phyloP scores from a whole-genome alignment of 192 early-diverging fungal species.

The Phlyctochytrium planicorne region DNA sequence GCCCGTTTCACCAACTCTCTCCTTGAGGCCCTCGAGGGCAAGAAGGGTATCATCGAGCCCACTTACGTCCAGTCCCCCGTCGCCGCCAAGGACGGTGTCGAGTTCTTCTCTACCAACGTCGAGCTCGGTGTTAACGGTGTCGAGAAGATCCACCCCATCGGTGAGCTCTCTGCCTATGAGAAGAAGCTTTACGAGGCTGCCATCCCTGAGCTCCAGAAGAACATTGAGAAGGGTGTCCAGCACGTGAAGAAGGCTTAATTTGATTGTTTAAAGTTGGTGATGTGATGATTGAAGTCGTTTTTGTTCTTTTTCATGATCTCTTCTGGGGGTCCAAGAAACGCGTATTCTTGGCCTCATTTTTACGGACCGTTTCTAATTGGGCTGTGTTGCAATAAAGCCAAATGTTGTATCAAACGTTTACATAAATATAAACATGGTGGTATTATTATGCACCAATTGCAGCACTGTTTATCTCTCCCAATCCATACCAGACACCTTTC shows the following conservation, averaged over 20 bases:
- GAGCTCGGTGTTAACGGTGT: conserved; percentile 74
- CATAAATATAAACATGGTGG: too few species aligned
- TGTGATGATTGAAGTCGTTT: too few species aligned
- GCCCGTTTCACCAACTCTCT: conserved; percentile 87
- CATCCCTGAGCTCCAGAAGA: conserved; percentile 80
- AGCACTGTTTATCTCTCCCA: background rate
- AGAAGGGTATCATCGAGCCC: conserved; percentile 85
- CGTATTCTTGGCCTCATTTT: too few species aligned
- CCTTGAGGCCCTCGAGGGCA: conserved; percentile 75
- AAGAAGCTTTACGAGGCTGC: conserved; percentile 71
- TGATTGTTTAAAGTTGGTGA: too few species aligned
- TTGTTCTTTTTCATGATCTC: too few species aligned
- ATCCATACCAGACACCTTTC: background rate
- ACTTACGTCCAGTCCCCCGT: conserved; percentile 78
- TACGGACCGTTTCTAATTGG: too few species aligned
- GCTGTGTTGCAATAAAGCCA: too few species aligned
- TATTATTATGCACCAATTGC: too few species aligned
- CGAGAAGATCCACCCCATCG: conserved; percentile 81
- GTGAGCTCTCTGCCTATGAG: conserved; percentile 74
- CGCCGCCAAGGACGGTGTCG: conserved; percentile 57
- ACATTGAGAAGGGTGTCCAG: conserved; percentile 83
- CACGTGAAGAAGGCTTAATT: conserved; percentile 66
- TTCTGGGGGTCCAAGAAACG: too few species aligned
- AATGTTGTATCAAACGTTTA: too few species aligned
- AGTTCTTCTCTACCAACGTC: conserved; percentile 62